phyloP scores from a whole-genome alignment of 352 stramenopile genomes.

The Globisporangium orthogonon region DNA sequence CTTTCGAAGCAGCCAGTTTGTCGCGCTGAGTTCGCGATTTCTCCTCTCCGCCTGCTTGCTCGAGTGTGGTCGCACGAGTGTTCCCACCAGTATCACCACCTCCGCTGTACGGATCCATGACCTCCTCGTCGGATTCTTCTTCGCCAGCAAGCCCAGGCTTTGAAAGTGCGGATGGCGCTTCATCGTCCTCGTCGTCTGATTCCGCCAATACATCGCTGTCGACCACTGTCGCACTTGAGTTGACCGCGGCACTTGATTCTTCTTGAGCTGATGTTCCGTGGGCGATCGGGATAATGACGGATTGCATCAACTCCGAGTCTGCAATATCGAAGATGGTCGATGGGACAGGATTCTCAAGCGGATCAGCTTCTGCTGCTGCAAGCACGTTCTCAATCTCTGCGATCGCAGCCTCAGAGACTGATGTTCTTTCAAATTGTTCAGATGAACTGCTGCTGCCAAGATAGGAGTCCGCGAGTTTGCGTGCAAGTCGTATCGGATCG shows the following conservation, averaged over 20 bases:
- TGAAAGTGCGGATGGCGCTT: not conserved
- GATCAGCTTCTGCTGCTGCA: constrained; percentile 1
- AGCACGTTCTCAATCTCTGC: constrained; percentile 24
- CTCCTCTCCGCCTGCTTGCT: not conserved
- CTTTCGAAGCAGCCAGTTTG: not conserved
- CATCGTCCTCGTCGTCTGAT: constrained; percentile 17
- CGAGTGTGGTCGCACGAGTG: too few relatives aligned
- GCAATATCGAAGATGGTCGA: constrained; percentile 44
- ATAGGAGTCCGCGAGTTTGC: not conserved
- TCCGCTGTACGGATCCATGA: constrained; percentile 13
- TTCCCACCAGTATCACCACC: not conserved
- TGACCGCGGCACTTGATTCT: not conserved
- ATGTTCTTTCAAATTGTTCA: not conserved
- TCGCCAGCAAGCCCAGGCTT: constrained; percentile 6
- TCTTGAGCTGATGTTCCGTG: not conserved
- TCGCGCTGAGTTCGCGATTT: constrained; percentile 1
- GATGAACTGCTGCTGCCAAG: not conserved
- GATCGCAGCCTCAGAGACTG: constrained; percentile 20
- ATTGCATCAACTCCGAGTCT: constrained; percentile 49
- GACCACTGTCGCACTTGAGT: too few relatives aligned
- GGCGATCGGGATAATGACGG: not conserved
- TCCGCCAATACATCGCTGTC: not conserved
- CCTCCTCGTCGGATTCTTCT: constrained; percentile 36
- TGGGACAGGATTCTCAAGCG: constrained; percentile 7
- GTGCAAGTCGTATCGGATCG: not conserved